These are phyloP conservation scores for Thermomucor indicae-seudaticae DNA, from an alignment of 371 early-diverging fungal genomes.

Conservation along the genomic window DNA sequence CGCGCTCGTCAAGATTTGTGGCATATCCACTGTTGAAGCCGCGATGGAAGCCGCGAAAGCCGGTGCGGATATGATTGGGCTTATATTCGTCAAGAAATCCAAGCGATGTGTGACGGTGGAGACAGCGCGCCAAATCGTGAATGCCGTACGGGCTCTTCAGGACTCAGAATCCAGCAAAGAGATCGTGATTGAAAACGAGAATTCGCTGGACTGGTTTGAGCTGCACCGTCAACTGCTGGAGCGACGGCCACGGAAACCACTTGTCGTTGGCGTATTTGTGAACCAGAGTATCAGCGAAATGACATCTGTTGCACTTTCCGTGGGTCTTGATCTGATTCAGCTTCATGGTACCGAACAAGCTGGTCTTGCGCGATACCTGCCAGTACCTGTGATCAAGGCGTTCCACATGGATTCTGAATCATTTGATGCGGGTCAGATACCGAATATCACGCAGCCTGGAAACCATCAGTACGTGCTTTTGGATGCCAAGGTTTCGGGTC, in stretches of 20 bases:
- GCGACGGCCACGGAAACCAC: constrained; percentile 56
- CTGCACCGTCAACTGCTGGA: constrained; percentile 46
- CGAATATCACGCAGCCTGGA: constrained; percentile 47
- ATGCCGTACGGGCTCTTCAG: constrained; percentile 49
- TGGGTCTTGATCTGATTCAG: constrained; percentile 87
- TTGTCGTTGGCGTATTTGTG: constrained; percentile 92
- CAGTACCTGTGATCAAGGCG: constrained; percentile 86
- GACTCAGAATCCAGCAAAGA: background rate
- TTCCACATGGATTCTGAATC: constrained; percentile 70
- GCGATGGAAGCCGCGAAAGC: constrained; percentile 74
- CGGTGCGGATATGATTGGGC: constrained; percentile 87
- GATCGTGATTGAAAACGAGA: background rate
- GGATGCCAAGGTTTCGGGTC: constrained; percentile 61
- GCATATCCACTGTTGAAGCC: constrained; percentile 77
- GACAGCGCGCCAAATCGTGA: constrained; percentile 60
- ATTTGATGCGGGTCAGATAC: constrained; percentile 30
- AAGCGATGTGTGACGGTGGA: constrained; percentile 61
- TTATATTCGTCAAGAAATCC: constrained; percentile 82
- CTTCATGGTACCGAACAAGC: constrained; percentile 84
- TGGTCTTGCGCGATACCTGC: constrained; percentile 60
- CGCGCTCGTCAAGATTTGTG: constrained; percentile 92
- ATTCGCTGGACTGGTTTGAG: constrained; percentile 54
- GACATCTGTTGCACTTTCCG: constrained; percentile 52
- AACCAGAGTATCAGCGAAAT: constrained; percentile 80
- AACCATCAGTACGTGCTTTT: constrained; percentile 64